phyloP scores from a whole-genome alignment of 2,329 filamentous ascomycete genomes.

The Fusarium lateritium region DNA sequence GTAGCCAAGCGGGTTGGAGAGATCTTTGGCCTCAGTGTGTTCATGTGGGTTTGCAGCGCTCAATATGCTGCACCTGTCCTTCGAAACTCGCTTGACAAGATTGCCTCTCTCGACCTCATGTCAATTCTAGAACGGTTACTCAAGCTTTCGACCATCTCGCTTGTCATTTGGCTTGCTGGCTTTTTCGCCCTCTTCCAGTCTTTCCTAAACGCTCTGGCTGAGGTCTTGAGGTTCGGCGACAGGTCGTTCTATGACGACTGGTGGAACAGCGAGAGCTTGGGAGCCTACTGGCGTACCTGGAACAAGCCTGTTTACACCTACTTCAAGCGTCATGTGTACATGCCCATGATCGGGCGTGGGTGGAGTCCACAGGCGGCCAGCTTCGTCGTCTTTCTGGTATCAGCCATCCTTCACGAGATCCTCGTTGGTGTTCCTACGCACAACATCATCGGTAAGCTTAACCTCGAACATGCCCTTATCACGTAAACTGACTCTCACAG shows the following conservation, averaged over 20 bases:
- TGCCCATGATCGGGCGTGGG: constrained; percentile 87
- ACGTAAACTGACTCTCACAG: constrained; percentile 57
- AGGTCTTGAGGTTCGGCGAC: constrained; percentile 91
- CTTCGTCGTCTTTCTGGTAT: constrained; percentile 87
- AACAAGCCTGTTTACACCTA: constrained; percentile 98
- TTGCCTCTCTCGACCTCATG: constrained; percentile 82
- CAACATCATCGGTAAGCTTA: constrained; percentile 82
- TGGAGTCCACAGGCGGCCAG: constrained; percentile 81
- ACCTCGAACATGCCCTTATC: neutral
- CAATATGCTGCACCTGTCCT: constrained; percentile 95
- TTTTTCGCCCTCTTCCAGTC: constrained; percentile 98
- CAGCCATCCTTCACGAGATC: constrained; percentile 90
- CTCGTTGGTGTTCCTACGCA: constrained; percentile 95
- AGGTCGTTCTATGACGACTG: constrained; percentile 96
- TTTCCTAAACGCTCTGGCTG: constrained; percentile 89
- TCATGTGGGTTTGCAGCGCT: constrained; percentile 95
- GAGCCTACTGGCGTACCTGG: constrained; percentile 95
- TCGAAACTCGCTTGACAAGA: constrained; percentile 89
- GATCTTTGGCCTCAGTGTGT: constrained; percentile 81
- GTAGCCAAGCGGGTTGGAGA: constrained; percentile 87
- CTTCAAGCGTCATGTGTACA: constrained; percentile 95
- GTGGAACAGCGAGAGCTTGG: constrained; percentile 94
- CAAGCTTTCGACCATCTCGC: constrained; percentile 94
- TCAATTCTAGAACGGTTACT: constrained; percentile 91
- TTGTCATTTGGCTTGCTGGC: constrained; percentile 96